A percentile compares a stretch with the other conserved stretches of the same genome.
Evolutionary conservation across 331 rosid species (phyloP).

Genomic region (Arachis monticola): DNA sequence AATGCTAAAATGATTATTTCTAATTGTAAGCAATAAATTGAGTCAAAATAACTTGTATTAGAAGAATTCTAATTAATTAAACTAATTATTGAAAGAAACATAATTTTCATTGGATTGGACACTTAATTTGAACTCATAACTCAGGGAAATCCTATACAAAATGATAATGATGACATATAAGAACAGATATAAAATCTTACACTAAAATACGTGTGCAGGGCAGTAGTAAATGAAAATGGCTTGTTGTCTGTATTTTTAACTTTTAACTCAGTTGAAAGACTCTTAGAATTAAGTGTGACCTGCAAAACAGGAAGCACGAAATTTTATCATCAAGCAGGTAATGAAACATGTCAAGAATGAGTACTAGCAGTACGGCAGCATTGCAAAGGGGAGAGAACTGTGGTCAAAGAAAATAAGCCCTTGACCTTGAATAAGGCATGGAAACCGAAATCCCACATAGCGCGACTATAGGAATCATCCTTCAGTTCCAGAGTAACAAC

Average conservation of each 20-base stretch:
- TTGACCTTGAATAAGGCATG: conserved; percentile 87
- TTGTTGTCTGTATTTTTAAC: conserved; percentile 58
- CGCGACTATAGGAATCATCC: conserved; percentile 79
- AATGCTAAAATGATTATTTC: conserved; percentile 34
- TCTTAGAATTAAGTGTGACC: conserved; percentile 64
- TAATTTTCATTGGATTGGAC: conserved; percentile 18
- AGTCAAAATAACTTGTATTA: neutral
- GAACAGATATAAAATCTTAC: conserved; percentile 24
- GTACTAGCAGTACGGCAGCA: neutral
- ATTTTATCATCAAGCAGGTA: conserved; percentile 19
- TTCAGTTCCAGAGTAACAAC: conserved; percentile 75
- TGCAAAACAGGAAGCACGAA: conserved; percentile 40
- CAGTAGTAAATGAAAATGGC: too few relatives aligned
- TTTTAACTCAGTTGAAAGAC: conserved; percentile 76
- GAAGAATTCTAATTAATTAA: conserved; percentile 13
- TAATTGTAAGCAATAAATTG: conserved; percentile 13
- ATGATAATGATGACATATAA: neutral
- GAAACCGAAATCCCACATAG: conserved; percentile 94
- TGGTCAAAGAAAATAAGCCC: conserved; percentile 33
- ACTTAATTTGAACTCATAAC: conserved; percentile 30
- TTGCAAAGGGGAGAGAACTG: conserved; percentile 17
- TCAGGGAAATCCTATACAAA: conserved; percentile 9
- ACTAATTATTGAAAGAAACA: conserved; percentile 8
- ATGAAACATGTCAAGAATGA: conserved; percentile 20
- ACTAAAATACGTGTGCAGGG: too few relatives aligned